Evolutionary conservation across 345 rosid genomes (phyloP), one percentile per base, ranked within the genome.

Genomic region (Brassica rapa): DNA sequence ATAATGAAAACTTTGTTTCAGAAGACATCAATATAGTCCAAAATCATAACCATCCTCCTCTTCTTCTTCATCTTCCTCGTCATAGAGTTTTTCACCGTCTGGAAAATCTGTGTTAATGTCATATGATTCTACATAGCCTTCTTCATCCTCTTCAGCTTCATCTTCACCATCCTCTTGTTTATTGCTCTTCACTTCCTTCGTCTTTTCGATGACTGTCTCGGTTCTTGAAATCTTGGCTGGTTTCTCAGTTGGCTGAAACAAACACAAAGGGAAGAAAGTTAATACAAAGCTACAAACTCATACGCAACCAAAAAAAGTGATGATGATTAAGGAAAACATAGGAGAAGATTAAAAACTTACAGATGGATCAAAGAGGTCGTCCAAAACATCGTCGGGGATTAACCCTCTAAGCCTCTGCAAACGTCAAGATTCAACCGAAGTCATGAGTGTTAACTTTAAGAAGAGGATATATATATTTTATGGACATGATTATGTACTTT

Each of bases 321-420:
- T 61, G 60, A 68, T 8, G 37, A 12, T 0, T 33, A 25, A 41
- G 23, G 30, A 49, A 24, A 19, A 37, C 64, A 27, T 71, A 37
- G 5, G 15, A 21, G 73, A 32, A 24, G 2, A 21, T 21, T 51
- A 46, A 49, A n/a, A 49, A 83, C 96, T 37, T 84, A 90, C 97
- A 4, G 90, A 75, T 68, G 84, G 85, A 59, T 84, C 86, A 64
- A 92, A 90, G 62, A 94, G 94, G 73, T 88, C 85, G 66, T 85
- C 88, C 86, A 90, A 73, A 8, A 80, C 87, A 23, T 92, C 91
- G 15, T 78, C 83, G 86, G 92, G 90, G 86, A 92, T 86, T 77
- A 87, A 83, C 24, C 87, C 85, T 71, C 91, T 80, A 74, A 92
- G 78, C 77, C 92, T 87, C 97, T 90, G 95, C 83, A 76, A 35